These are phyloP conservation scores for Camptophora hylomeconis DNA, from an alignment of 2,329 filamentous ascomycete genomes.

Conservation along the genomic window DNA sequence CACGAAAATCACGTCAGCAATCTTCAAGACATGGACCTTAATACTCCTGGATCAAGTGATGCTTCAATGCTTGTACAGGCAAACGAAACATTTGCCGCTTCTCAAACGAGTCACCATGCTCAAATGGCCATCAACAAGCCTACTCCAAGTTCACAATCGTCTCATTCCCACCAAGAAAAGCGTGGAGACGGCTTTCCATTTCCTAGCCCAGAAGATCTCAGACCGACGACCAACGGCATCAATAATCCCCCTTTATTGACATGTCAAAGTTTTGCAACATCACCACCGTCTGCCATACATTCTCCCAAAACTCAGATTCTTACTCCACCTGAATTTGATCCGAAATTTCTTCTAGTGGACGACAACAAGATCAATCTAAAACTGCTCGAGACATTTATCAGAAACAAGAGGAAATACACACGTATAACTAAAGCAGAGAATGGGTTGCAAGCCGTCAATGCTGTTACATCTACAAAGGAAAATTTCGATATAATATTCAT, in stretches of 20 bases:
- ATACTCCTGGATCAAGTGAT: conserved; percentile 5
- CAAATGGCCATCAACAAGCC: conserved; percentile 12
- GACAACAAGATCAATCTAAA: conserved; percentile 31
- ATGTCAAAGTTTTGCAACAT: neutral
- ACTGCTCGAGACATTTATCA: conserved; percentile 26
- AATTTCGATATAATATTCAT: conserved; percentile 31
- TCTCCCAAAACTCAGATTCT: neutral
- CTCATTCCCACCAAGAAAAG: no score
- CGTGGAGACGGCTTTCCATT: no score
- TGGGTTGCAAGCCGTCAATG: conserved; percentile 26
- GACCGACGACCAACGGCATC: no score
- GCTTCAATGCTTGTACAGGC: conserved; percentile 8
- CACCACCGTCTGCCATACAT: neutral
- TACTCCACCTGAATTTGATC: no score
- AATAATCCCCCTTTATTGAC: no score
- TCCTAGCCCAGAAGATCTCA: no score
- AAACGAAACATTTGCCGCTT: conserved; percentile 11
- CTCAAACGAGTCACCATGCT: conserved; percentile 8
- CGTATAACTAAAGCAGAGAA: conserved; percentile 26
- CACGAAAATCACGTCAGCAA: no score
- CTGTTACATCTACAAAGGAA: conserved; percentile 19
- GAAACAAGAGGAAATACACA: conserved; percentile 22
- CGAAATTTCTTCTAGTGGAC: conserved; percentile 30
- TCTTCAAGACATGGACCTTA: conserved; percentile 10
- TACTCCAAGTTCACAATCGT: no score